Conservation (phyloP, 2,329 filamentous ascomycete genomes). For the Microascus cirrosus region DNA sequence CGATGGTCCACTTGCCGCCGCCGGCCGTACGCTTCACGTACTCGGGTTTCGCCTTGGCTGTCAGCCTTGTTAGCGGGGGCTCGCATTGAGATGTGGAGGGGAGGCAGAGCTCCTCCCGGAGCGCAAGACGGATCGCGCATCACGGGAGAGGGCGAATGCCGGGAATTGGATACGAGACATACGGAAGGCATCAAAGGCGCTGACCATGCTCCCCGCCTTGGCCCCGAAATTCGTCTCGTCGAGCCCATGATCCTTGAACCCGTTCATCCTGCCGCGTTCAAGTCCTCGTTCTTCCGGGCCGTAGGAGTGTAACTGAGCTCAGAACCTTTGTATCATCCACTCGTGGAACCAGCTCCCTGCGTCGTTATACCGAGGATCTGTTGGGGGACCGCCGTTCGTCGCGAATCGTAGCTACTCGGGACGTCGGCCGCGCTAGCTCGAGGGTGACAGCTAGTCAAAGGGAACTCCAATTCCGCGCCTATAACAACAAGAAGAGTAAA, state of each 20-base stretch:
- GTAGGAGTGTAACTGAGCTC: neutral
- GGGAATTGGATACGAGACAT: conserved; percentile 22
- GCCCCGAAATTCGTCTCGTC: conserved; percentile 75
- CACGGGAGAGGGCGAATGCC: neutral
- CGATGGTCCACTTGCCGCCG: conserved; percentile 88
- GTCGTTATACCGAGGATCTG: neutral
- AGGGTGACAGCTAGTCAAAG: no score
- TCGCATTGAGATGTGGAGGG: neutral
- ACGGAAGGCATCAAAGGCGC: conserved; percentile 97
- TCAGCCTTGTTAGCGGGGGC: neutral
- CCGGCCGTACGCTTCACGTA: conserved; percentile 77
- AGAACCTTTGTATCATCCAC: neutral
- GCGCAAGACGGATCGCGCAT: neutral
- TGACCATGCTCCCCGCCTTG: conserved; percentile 53
- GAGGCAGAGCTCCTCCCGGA: neutral
- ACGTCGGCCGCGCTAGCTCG: no score
- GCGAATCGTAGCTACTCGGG: no score
- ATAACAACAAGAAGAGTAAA: neutral
- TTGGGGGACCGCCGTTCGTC: no score
- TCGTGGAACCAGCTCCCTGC: no score
- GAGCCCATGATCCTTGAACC: conserved; percentile 51
- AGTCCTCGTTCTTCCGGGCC: neutral
- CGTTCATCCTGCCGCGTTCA: conserved; percentile 51
- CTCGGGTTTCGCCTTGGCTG: conserved; percentile 91
- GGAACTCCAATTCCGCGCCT: no score